Conservation (phyloP, 78 protist species). For the Tieghemostelium lacteum region DNA sequence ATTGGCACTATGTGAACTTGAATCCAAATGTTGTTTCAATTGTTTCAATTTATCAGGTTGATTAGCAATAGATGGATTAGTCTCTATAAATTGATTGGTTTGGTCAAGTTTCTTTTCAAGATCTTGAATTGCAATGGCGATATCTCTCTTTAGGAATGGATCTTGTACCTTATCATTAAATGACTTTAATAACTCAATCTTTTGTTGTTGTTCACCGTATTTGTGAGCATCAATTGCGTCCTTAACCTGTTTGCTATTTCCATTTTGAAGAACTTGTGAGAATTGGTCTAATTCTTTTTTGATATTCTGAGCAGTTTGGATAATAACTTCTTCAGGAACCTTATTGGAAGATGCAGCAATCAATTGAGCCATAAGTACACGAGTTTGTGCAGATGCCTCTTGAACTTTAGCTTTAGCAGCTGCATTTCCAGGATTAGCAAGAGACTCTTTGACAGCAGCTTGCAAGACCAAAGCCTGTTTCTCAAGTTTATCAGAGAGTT, state of each 20-base stretch:
- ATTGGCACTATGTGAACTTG: constrained; percentile 1
- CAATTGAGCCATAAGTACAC: constrained; percentile 65
- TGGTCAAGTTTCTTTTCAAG: constrained; percentile 31
- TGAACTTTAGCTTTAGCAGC: constrained; percentile 31
- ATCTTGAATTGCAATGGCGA: constrained; percentile 22
- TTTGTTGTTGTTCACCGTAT: constrained; percentile 44
- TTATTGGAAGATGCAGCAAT: constrained; percentile 68
- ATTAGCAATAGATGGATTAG: background rate
- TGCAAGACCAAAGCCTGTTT: constrained; percentile 49
- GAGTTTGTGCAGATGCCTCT: constrained; percentile 25
- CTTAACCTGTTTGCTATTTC: background rate
- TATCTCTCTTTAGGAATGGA: constrained; percentile 49
- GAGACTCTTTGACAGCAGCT: constrained; percentile 59
- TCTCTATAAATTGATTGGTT: background rate
- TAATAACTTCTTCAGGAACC: constrained; percentile 71
- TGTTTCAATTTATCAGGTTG: background rate
- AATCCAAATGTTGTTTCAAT: background rate
- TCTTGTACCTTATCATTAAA: constrained; percentile 35
- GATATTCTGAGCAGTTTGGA: constrained; percentile 29
- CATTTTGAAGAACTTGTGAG: background rate
- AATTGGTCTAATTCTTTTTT: constrained; percentile 39
- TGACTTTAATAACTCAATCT: constrained; percentile 46
- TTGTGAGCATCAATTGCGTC: background rate
- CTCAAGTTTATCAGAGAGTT: constrained; percentile 38
- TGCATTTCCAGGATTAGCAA: constrained; percentile 47